These are phyloP conservation scores for Hemisphaericaspora subhashii DNA, from an alignment of 1,139 yeast genomes.

Conservation along the genomic window DNA sequence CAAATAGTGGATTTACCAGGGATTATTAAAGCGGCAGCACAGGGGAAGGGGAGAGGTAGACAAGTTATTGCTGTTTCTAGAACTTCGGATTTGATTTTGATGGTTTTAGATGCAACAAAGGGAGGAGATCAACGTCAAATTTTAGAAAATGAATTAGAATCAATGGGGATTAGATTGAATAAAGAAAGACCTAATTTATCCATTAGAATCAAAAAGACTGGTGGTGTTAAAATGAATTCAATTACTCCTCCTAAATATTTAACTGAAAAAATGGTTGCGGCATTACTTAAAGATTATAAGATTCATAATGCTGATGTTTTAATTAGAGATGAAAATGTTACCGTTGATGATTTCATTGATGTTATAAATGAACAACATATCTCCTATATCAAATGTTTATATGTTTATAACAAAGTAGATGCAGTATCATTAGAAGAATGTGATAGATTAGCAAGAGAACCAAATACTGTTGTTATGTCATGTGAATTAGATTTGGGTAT, in stretches of 20 bases:
- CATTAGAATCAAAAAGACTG: constrained; percentile 78
- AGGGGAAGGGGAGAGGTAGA: constrained; percentile 96
- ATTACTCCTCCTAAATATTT: constrained; percentile 80
- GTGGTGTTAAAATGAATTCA: constrained; percentile 84
- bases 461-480: constrained; percentile 90
- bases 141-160: constrained; percentile 84
- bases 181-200: constrained; percentile 79
- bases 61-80: constrained; percentile 96
- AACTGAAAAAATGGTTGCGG: constrained; percentile 76
- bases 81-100: constrained; percentile 87
- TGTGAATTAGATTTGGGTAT: constrained; percentile 87
- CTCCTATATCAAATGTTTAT: constrained; percentile 85
- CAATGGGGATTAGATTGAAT: constrained; percentile 90
- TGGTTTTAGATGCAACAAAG: constrained; percentile 95
- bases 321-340: constrained; percentile 82
- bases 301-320: constrained; percentile 93
- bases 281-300: constrained; percentile 80
- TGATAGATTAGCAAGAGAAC: constrained; percentile 86
- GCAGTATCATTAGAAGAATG: constrained; percentile 94
- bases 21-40: constrained; percentile 94
- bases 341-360: constrained; percentile 93
- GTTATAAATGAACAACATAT: constrained; percentile 84
- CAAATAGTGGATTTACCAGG: constrained; percentile 97
- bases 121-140: constrained; percentile 85
- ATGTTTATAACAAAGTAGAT: constrained; percentile 92